Conservation (phyloP, 2,329 filamentous ascomycete genomes). For the Akanthomyces muscarius region DNA sequence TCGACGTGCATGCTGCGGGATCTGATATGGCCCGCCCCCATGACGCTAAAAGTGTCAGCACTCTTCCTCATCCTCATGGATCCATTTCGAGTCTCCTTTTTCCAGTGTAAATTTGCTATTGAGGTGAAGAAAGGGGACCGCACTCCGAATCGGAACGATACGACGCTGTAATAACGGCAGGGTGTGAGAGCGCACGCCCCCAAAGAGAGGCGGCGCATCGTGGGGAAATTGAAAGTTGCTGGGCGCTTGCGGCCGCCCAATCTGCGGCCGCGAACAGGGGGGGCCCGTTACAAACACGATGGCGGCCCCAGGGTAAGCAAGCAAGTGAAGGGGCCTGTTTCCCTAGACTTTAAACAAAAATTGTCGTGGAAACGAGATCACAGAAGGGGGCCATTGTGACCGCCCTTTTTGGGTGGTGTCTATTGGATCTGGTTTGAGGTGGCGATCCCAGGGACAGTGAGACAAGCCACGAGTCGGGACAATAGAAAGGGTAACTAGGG, state of each 20-base stretch:
- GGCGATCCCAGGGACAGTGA: not conserved
- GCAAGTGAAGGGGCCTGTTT: not conserved
- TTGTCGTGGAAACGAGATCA: too few species aligned
- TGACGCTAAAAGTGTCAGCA: not conserved
- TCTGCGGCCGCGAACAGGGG: not conserved
- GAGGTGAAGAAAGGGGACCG: not conserved
- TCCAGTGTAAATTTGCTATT: not conserved
- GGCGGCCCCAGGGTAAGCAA: not conserved
- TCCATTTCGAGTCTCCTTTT: not conserved
- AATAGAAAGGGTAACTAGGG: not conserved
- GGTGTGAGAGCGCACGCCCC: not conserved
- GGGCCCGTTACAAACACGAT: not conserved
- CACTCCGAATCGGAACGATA: not conserved
- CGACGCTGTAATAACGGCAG: not conserved
- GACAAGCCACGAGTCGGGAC: not conserved
- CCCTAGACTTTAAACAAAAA: too few species aligned
- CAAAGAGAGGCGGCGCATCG: not conserved
- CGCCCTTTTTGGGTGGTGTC: too few species aligned
- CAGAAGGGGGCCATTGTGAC: too few species aligned
- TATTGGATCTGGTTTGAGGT: too few species aligned
- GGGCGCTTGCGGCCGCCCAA: slow-evolving; percentile 5
- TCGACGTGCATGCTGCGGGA: not conserved
- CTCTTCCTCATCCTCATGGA: not conserved
- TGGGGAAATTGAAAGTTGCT: slow-evolving; percentile 1
- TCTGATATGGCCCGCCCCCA: not conserved